Evolutionary conservation across 1,284 basidiomycete species (phyloP).

Genomic region (Marasmius sp.): DNA sequence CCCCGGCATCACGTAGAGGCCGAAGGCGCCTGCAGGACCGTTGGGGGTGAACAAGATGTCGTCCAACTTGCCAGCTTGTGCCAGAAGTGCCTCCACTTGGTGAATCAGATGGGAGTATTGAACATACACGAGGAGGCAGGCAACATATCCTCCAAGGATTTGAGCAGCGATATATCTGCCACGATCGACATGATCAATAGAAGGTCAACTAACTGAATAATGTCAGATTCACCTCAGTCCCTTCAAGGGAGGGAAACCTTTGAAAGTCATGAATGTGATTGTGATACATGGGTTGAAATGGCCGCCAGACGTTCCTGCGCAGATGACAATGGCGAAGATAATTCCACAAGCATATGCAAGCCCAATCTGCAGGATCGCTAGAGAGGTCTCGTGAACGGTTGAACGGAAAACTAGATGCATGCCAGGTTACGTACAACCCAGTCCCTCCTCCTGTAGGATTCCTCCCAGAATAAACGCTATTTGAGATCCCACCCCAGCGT

Average conservation of each 20-base stretch:
- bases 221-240: conserved; percentile 41
- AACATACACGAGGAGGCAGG: conserved; percentile 1
- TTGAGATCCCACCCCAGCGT: conserved; percentile 60
- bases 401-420: background rate
- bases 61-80: background rate
- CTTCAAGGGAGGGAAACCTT: conserved; percentile 54
- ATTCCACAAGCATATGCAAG: conserved; percentile 65
- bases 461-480: conserved; percentile 55
- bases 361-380: conserved; percentile 63
- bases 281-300: conserved; percentile 68
- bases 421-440: conserved; percentile 50
- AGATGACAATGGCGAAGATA: conserved; percentile 55
- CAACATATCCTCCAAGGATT: conserved; percentile 3
- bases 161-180: background rate
- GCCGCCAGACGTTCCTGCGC: conserved; percentile 56
- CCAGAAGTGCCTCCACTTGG: background rate
- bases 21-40: conserved; percentile 68
- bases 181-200: no score
- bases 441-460: conserved; percentile 36
- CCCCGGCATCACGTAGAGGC: conserved; percentile 47
- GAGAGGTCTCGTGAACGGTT: background rate
- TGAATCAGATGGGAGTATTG: conserved; percentile 2
- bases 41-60: conserved; percentile 49
- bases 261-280: conserved; percentile 51
- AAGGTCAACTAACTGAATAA: background rate